Percentiles rank a stretch among this genome's conserved stretches.
Evolutionary conservation across 768 basidiomycete species (phyloP).

Genomic region (Hemileccinum rubropunctum): DNA sequence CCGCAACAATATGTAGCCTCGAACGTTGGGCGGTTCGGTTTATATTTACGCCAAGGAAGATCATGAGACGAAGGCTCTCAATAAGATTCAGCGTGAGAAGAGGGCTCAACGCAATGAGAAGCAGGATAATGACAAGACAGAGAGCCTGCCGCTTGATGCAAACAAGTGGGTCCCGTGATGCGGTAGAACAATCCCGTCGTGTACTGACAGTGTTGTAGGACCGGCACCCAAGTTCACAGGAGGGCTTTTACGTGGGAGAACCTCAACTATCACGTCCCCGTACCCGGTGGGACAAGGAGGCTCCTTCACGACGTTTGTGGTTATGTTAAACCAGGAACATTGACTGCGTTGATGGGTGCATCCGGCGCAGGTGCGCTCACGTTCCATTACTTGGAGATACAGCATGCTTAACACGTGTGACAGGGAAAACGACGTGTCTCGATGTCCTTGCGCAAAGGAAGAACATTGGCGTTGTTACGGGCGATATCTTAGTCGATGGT

Average conservation of each 20-base stretch:
- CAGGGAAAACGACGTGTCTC: slow-evolving; percentile 73
- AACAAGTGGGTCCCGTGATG: slow-evolving; percentile 13
- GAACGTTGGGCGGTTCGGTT: slow-evolving; percentile 37
- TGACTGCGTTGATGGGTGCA: slow-evolving; percentile 88
- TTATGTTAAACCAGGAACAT: slow-evolving; percentile 81
- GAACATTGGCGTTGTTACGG: slow-evolving; percentile 64
- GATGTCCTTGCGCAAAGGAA: slow-evolving; percentile 73
- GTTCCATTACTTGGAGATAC: slow-evolving; percentile 5
- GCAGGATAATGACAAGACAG: slow-evolving; percentile 24
- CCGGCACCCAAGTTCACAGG: slow-evolving; percentile 1
- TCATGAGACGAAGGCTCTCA: slow-evolving; percentile 51
- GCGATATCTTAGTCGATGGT: slow-evolving; percentile 65
- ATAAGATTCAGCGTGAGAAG: slow-evolving; percentile 49
- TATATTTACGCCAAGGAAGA: slow-evolving; percentile 62
- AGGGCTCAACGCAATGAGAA: slow-evolving; percentile 43
- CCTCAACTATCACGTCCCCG: slow-evolving; percentile 74
- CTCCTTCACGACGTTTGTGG: slow-evolving; percentile 76
- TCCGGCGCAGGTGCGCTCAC: slow-evolving; percentile 61
- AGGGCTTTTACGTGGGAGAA: slow-evolving; percentile 78
- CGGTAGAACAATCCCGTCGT: neutral
- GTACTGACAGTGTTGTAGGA: slow-evolving; percentile 8
- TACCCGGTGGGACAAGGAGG: slow-evolving; percentile 54
- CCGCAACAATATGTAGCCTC: slow-evolving; percentile 27
- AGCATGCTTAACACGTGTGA: slow-evolving; percentile 13
- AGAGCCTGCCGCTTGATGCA: slow-evolving; percentile 19